Conservation (phyloP, 2,329 filamentous ascomycete species). For the Rhynchosporium graminicola region DNA sequence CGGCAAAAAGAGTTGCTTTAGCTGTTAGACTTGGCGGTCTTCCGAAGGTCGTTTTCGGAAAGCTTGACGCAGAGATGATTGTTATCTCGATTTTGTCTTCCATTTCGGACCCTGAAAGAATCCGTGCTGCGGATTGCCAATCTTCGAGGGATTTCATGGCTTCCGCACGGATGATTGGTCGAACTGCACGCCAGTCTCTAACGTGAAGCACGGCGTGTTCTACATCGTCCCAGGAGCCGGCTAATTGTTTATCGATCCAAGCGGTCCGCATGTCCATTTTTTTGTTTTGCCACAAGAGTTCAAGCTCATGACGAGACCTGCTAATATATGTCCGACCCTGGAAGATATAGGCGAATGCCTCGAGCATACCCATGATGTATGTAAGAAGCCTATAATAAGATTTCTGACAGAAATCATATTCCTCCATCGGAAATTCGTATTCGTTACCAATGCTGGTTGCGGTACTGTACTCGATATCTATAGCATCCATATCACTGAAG, state of each 20-base stretch:
- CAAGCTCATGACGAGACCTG: conserved; percentile 22
- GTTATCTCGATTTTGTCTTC: conserved; percentile 25
- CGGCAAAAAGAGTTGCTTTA: conserved; percentile 23
- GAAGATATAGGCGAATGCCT: conserved; percentile 24
- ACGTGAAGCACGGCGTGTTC: conserved; percentile 23
- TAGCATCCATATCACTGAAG: conserved; percentile 29
- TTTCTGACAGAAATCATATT: conserved; percentile 27
- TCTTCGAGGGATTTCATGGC: conserved; percentile 24
- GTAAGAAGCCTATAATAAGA: conserved; percentile 28
- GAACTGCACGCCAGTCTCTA: conserved; percentile 23
- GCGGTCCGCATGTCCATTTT: conserved; percentile 26
- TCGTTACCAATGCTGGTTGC: conserved; percentile 13
- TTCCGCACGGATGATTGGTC: conserved; percentile 17
- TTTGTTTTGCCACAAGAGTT: conserved; percentile 23
- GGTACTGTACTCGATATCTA: conserved; percentile 29
- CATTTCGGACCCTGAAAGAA: conserved; percentile 20
- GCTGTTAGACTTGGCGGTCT: conserved; percentile 15
- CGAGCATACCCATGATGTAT: conserved; percentile 29
- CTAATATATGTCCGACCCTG: conserved; percentile 26
- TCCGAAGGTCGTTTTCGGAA: conserved; percentile 26
- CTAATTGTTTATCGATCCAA: conserved; percentile 31
- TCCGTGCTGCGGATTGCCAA: conserved; percentile 25
- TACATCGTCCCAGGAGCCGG: conserved; percentile 23
- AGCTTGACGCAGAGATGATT: conserved; percentile 21
- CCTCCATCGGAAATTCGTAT: conserved; percentile 21